These are phyloP conservation scores for Leccinum ochraceum DNA, from an alignment of 768 basidiomycete species.

Conservation along the genomic window DNA sequence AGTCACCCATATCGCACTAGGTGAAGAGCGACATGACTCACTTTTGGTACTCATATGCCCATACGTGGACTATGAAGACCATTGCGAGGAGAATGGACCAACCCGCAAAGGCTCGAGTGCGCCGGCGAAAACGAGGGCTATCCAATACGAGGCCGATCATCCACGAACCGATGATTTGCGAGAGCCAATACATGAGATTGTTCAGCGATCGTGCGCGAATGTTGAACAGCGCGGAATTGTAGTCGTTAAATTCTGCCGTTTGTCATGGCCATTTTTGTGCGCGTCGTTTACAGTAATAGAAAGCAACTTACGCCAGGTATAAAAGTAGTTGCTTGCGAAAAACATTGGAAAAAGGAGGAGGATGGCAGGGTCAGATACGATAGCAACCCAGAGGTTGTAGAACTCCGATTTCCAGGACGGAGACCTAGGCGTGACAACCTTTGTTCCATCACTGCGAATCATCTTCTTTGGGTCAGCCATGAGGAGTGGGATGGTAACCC, in stretches of 20 bases:
- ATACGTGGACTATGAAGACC: slow-evolving; percentile 70
- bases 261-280: slow-evolving; percentile 9
- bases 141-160: slow-evolving; percentile 73
- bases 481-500: slow-evolving; percentile 61
- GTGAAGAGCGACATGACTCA: slow-evolving; percentile 33
- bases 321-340: slow-evolving; percentile 82
- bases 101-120: slow-evolving; percentile 68
- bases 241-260: slow-evolving; percentile 70
- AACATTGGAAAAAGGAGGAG: slow-evolving; percentile 86
- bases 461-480: slow-evolving; percentile 76
- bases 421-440: slow-evolving; percentile 58
- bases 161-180: slow-evolving; percentile 76
- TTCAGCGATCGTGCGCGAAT: slow-evolving; percentile 78
- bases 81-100: slow-evolving; percentile 63
- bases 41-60: slow-evolving; percentile 80
- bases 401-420: slow-evolving; percentile 81
- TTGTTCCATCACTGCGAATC: slow-evolving; percentile 74
- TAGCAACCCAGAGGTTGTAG: slow-evolving; percentile 62
- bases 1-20: neutral
- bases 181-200: slow-evolving; percentile 76
- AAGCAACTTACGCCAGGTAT: slow-evolving; percentile 69
- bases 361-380: slow-evolving; percentile 71
- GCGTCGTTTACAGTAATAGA: neutral
- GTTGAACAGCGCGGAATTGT: slow-evolving; percentile 77
- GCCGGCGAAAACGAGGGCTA: slow-evolving; percentile 51